Evolutionary conservation across 768 basidiomycete genomes (phyloP), one percentile per base, ranked within the genome.

Genomic region (Auricularia heimuer): DNA sequence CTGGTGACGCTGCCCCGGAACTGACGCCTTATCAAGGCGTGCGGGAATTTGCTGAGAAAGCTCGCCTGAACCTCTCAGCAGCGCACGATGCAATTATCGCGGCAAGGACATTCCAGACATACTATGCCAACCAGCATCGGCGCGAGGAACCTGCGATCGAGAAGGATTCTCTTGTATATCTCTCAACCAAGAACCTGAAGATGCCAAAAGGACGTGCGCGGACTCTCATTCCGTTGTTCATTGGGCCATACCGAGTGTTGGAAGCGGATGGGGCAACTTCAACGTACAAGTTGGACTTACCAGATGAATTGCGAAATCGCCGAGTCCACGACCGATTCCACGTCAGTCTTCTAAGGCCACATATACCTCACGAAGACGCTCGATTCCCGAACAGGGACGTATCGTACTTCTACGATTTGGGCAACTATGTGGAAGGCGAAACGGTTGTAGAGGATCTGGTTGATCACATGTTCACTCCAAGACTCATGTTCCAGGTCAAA

Each of bases 281-380:
- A 0, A 75, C 62, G 0, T 79, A 77, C 65, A 68, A 16, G 2
- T 66, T 80, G 0, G 68, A 75, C 4, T 56, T 79, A 0, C 76
- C 78, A 0, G 62, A 56, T 0, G 73, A 73, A 3, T 65, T 77
- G 2, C 16, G 18, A 51, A 35, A 45, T 4, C 68, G 74, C 4
- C 35, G 73, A 2, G 73, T 80, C 7, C 73, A 77, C 44, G 70
- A 70, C 0, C 74, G 56, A 8, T 82, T 80, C 60, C 78, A 82
- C 66, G 72, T 70, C 0, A 71, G 64, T 2, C 62, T 74, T 10
- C 66, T 82, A 4, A 29, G 72, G 21, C 70, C 67, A 18, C 64
- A 76, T 37, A 63, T 72, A 0, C 68, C 70, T 0, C 76, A 74
- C 34, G 73, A 79, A 66, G 71, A 77, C 37, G 61, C 34, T 0